phyloP scores from a whole-genome alignment of 768 basidiomycete species.

The Lactarius deliciosus region DNA sequence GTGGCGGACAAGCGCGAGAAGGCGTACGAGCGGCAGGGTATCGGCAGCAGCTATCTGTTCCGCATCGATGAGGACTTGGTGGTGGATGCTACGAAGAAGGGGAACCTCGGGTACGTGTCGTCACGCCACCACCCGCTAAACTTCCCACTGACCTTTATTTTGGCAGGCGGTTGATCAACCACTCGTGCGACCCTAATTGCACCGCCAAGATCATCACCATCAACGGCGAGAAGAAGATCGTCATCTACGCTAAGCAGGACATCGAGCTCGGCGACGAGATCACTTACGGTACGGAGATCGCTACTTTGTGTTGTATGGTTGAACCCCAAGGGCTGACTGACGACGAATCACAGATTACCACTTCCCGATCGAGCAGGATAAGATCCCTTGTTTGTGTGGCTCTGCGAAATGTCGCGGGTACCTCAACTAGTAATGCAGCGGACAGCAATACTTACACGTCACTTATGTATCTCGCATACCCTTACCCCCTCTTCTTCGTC shows the following conservation, averaged over 20 bases:
- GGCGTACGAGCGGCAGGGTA: slow-evolving; percentile 94
- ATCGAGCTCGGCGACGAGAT: slow-evolving; percentile 98
- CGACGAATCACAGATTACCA: slow-evolving; percentile 74
- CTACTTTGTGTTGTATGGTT: neutral
- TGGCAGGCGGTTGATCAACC: slow-evolving; percentile 91
- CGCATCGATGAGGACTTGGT: slow-evolving; percentile 97
- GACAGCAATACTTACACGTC: slow-evolving; percentile 25
- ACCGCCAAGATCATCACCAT: slow-evolving; percentile 91
- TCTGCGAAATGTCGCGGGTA: slow-evolving; percentile 90
- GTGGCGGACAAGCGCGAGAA: slow-evolving; percentile 98
- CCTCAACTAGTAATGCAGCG: slow-evolving; percentile 82
- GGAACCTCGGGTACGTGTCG: slow-evolving; percentile 86
- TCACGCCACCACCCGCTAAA: neutral
- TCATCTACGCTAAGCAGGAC: slow-evolving; percentile 96
- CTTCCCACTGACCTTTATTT: neutral
- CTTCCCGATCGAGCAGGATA: slow-evolving; percentile 98
- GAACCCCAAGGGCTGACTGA: slow-evolving; percentile 8
- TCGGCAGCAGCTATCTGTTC: slow-evolving; percentile 97
- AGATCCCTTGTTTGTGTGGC: slow-evolving; percentile 91
- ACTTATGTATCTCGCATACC: slow-evolving; percentile 33
- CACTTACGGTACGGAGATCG: slow-evolving; percentile 77
- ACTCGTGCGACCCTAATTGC: slow-evolving; percentile 95
- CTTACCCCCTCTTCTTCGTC: slow-evolving; percentile 27
- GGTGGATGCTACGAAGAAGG: slow-evolving; percentile 99
- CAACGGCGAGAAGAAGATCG: slow-evolving; percentile 94